Base-by-base conservation (phyloP, 331 rosid species). In the Malus hybrid region DNA sequence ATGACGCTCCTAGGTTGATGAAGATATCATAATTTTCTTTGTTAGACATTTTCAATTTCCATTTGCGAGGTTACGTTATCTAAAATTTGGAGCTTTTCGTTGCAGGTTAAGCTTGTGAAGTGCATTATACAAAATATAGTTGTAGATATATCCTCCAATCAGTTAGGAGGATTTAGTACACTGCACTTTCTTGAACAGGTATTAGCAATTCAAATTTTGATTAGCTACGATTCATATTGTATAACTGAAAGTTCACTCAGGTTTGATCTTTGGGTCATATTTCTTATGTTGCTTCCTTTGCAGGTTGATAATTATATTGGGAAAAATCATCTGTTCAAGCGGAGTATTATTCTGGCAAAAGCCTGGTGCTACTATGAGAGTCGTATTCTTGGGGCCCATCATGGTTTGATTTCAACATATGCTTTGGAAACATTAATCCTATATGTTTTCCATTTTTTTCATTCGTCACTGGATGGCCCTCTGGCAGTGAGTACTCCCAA, bases 341-440 rank as follows among this genome's bases (percentile, higher is more conserved):
- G 93, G 76, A 93, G 98, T 72, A 85, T 93, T 71, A 90, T 93
- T 61, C 83, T 88, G 86, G 81, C 86, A 65, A 93, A 90, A 79
- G 94, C 94, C 65, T 93, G 97, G 97, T 93, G 96, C 88, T 93
- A 87, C 68, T 93, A 92, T 74, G 95, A 90, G 85, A 92, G 96
- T 74, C 94, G 96, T 63, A 80, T 92, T 79, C 94, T 93, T 18
- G 97, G 97, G 79, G 92, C 96, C 27, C 96, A 87, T 82, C 96
- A 93, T 80, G 96, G 96, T 70, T 81, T 93, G 85, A 89, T 93
- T 59, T 93, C 98, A 61, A 93, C 98, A 29, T 93, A 90, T 86
- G 98, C 98, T 73, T 79, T 93, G 88, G 98, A 93, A 83, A 91
- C 94, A 27, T 72, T 93, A 73, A 89, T 93, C 76, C 88, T 93